phyloP scores from a whole-genome alignment of 257 asterid species.

The Ligustrum vulgare region DNA sequence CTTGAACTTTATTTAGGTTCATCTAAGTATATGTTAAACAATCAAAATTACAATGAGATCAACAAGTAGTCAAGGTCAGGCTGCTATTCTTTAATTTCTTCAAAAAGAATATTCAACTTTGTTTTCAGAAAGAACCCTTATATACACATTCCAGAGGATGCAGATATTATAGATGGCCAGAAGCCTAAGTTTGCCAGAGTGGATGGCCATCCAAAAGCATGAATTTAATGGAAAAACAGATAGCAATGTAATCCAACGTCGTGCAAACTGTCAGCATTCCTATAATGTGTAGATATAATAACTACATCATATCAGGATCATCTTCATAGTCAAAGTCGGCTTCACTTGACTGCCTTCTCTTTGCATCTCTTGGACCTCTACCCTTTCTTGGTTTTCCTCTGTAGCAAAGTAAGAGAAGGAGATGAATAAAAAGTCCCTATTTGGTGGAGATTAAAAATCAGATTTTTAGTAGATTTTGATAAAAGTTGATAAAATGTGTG shows the following conservation, averaged over 20 bases:
- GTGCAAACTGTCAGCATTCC: conserved; percentile 15
- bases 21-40: not conserved
- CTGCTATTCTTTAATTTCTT: not conserved
- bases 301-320: conserved; percentile 80
- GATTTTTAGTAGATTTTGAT: no score
- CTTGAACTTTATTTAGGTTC: not conserved
- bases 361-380: conserved; percentile 83
- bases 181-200: not conserved
- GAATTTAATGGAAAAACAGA: conserved; percentile 9
- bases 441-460: no score
- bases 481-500: no score
- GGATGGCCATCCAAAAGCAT: not conserved
- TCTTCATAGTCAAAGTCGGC: conserved; percentile 92
- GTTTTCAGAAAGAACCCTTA: conserved; percentile 20
- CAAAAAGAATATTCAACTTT: not conserved
- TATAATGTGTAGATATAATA: not conserved
- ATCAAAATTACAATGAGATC: not conserved
- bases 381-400: conserved; percentile 94
- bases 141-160: conserved; percentile 11
- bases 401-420: conserved; percentile 14
- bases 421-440: not conserved
- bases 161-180: not conserved
- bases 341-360: conserved; percentile 92
- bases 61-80: not conserved
- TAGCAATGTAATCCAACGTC: conserved; percentile 10